Percentiles rank a stretch among this genome's conserved stretches.
Evolutionary conservation across 441 rosid species (phyloP).

Genomic region (Aleurites moluccanus): DNA sequence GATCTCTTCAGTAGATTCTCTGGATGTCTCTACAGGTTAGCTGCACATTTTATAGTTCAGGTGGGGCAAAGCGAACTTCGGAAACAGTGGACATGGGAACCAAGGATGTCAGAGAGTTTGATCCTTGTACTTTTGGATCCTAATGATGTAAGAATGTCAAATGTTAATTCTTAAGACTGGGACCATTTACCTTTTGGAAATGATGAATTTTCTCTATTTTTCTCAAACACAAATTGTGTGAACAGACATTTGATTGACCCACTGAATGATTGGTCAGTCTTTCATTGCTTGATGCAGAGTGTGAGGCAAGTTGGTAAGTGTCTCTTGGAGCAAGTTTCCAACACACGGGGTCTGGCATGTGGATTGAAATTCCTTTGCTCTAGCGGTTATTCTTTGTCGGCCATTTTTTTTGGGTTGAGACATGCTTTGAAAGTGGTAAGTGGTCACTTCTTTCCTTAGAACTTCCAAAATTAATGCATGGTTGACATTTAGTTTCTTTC

Average conservation of each 20-base stretch:
- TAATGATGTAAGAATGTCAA: slow-evolving; percentile 65
- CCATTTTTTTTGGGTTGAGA: slow-evolving; percentile 68
- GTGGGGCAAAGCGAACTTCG: slow-evolving; percentile 65
- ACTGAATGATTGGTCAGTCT: slow-evolving; percentile 17
- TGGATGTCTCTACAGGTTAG: slow-evolving; percentile 60
- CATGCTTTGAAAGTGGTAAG: slow-evolving; percentile 83
- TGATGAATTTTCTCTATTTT: neutral
- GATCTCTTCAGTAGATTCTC: slow-evolving; percentile 16
- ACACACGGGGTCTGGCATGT: slow-evolving; percentile 72
- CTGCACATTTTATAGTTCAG: slow-evolving; percentile 70
- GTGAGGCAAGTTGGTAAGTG: slow-evolving; percentile 88
- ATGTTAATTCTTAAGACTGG: slow-evolving; percentile 19
- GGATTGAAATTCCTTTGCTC: slow-evolving; percentile 95
- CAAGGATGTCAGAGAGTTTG: slow-evolving; percentile 84
- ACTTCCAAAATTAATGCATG: slow-evolving; percentile 1
- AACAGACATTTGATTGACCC: slow-evolving; percentile 14
- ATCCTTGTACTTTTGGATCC: slow-evolving; percentile 91
- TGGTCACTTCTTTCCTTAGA: slow-evolving; percentile 24
- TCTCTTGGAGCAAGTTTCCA: slow-evolving; percentile 90
- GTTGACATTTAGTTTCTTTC: slow-evolving; percentile 3
- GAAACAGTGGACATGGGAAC: slow-evolving; percentile 97
- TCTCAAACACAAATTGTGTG: neutral
- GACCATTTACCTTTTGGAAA: slow-evolving; percentile 3
- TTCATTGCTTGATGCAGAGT: slow-evolving; percentile 55
- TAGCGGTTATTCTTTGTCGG: slow-evolving; percentile 48